Evolutionary conservation across 768 basidiomycete species (phyloP).

Genomic region (Suillus variegatus): DNA sequence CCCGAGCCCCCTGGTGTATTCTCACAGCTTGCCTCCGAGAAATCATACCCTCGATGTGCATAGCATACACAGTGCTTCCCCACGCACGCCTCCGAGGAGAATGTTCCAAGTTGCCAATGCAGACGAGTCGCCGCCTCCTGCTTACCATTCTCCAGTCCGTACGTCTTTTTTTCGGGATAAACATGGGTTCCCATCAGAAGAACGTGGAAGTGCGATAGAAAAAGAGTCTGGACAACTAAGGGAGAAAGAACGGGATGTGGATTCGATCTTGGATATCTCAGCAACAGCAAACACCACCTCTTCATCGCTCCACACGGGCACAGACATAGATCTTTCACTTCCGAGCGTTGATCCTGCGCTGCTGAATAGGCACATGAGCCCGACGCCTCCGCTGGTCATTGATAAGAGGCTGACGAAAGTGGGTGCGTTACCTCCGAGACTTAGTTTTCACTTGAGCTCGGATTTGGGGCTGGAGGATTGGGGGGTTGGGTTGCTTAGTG

Average conservation of each 20-base stretch:
- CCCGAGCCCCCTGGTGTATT: conserved; percentile 28
- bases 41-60: conserved; percentile 12
- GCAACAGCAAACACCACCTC: not conserved
- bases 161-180: conserved; percentile 20
- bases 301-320: conserved; percentile 18
- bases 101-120: conserved; percentile 45
- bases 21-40: conserved; percentile 22
- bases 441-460: conserved; percentile 48
- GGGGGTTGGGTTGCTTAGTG: conserved; percentile 56
- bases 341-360: conserved; percentile 13
- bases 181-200: conserved; percentile 1
- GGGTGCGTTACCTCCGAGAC: conserved; percentile 45
- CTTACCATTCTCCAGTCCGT: conserved; percentile 37
- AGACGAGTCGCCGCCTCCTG: conserved; percentile 46
- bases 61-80: conserved; percentile 13
- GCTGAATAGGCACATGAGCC: conserved; percentile 13
- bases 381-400: conserved; percentile 35
- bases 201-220: not conserved
- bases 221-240: conserved; percentile 8
- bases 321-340: not conserved
- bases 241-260: conserved; percentile 13
- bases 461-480: conserved; percentile 52
- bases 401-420: conserved; percentile 20
- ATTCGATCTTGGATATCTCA: conserved; percentile 30
- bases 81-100: conserved; percentile 39